Conservation (phyloP, 208 protist species). For the Phytomonas serpens region DNA sequence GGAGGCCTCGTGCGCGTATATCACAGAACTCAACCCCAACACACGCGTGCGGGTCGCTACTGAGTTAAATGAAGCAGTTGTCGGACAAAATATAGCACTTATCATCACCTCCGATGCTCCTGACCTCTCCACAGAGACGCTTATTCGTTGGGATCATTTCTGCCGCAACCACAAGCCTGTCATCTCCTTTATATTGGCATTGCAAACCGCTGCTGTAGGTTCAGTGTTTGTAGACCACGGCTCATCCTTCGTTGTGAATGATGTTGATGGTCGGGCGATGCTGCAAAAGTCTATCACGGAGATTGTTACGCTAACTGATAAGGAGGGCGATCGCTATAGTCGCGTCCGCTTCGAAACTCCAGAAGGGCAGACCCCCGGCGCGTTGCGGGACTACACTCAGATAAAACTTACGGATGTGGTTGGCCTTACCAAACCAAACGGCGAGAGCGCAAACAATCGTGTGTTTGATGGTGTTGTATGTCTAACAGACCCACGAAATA, state of each 20-base stretch:
- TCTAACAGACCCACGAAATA: constrained; percentile 58
- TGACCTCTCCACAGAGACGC: constrained; percentile 55
- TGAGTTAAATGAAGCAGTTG: constrained; percentile 42
- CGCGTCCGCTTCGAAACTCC: constrained; percentile 78
- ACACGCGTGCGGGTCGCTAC: constrained; percentile 50
- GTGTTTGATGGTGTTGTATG: constrained; percentile 74
- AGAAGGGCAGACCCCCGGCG: constrained; percentile 73
- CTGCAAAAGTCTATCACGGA: constrained; percentile 71
- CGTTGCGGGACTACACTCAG: constrained; percentile 76
- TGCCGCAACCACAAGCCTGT: constrained; percentile 41
- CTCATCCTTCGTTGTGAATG: constrained; percentile 59
- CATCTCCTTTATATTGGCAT: constrained; percentile 75
- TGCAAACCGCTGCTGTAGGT: constrained; percentile 55
- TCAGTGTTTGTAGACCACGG: constrained; percentile 85
- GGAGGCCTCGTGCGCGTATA: constrained; percentile 46
- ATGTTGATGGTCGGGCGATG: constrained; percentile 72
- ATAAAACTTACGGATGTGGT: constrained; percentile 83
- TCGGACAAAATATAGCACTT: constrained; percentile 41
- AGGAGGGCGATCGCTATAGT: constrained; percentile 51
- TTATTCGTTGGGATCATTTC: constrained; percentile 69
- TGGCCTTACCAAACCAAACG: constrained; percentile 44
- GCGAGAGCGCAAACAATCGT: constrained; percentile 52
- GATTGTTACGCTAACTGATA: constrained; percentile 45
- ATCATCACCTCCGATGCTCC: constrained; percentile 71
- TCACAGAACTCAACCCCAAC: constrained; percentile 89